Evolutionary conservation across 768 basidiomycete genomes (phyloP), one percentile per base, ranked within the genome.

Genomic region (Psilocybe tampanensis): DNA sequence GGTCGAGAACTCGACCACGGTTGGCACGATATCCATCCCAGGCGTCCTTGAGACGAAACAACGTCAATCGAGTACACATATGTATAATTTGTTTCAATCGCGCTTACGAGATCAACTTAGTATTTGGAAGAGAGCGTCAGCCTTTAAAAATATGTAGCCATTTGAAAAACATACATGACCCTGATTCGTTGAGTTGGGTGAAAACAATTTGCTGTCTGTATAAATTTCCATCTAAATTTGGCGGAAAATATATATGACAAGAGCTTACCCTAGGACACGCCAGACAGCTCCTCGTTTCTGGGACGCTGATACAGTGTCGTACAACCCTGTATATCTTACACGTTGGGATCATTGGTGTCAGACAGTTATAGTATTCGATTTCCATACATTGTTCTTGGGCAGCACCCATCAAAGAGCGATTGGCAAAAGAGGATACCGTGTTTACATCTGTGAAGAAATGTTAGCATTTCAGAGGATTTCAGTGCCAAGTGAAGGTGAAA

Each of bases 1-100:
- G 78, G 52, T 80, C 72, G 21, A 85, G 71, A 32, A 87, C 69
- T 21, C 83, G 77, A 23, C 74, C 68, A 22, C 84, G 74, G 65
- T 85, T 83, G 8, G 80, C 77, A n/a, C 78, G 73, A 62, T 86
- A 86, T 0, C 84, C 84, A 56, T 83, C 81, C 84, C 84, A 85
- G 15, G 80, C 80, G 62, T 85, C 83, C 75, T 82, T 17, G 8
- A 42, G n/a, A 29, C 19, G 11, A 12, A 12, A 45, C 26, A 36
- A n/a, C 8, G 15, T n/a, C n/a, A n/a, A n/a, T n/a, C n/a, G n/a
- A n/a, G n/a, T n/a, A n/a, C n/a, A n/a, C n/a, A n/a, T n/a, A n/a
- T n/a, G n/a, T n/a, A n/a, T n/a, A n/a, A n/a, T n/a, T n/a, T 3
- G 21, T 5, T 9, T 29, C 17, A 3, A 3, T 48, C 18, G 32